These are phyloP conservation scores for Crepidotus variabilis DNA, from an alignment of 768 basidiomycete species.

Conservation along the genomic window DNA sequence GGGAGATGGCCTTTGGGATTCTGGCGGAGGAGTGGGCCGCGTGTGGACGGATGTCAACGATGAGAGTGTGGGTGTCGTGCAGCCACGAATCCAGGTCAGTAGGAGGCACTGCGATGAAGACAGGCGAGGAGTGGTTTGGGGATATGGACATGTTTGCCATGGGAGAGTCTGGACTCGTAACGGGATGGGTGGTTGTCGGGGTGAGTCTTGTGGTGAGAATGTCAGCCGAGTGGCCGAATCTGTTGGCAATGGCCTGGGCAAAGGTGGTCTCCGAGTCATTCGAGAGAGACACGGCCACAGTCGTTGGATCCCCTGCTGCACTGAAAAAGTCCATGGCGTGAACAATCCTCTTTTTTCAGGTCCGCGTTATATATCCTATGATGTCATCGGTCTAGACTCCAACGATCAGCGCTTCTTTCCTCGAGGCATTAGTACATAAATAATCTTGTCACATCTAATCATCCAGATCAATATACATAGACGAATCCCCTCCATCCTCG, in stretches of 20 bases:
- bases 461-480: constrained; percentile 42
- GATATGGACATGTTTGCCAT: constrained; percentile 5
- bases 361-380: constrained; percentile 12
- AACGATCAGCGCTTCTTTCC: neutral
- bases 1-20: constrained; percentile 67
- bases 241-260: constrained; percentile 49
- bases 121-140: constrained; percentile 2
- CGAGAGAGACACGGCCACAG: constrained; percentile 13
- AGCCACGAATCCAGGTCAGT: constrained; percentile 26
- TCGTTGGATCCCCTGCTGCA: constrained; percentile 19
- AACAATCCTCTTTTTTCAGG: neutral
- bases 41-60: constrained; percentile 89
- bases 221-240: constrained; percentile 32
- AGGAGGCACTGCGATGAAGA: constrained; percentile 24
- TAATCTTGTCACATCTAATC: neutral
- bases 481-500: constrained; percentile 41
- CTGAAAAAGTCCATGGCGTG: constrained; percentile 38
- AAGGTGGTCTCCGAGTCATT: constrained; percentile 29
- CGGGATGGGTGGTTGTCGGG: constrained; percentile 10
- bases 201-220: constrained; percentile 31
- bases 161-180: constrained; percentile 16
- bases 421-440: neutral
- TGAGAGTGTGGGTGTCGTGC: constrained; percentile 41
- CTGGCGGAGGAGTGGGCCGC: constrained; percentile 67
- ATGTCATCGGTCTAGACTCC: constrained; percentile 25